Evolutionary conservation across 177 flowering plant species (phyloP).

Genomic region (Tripterygium wilfordii): DNA sequence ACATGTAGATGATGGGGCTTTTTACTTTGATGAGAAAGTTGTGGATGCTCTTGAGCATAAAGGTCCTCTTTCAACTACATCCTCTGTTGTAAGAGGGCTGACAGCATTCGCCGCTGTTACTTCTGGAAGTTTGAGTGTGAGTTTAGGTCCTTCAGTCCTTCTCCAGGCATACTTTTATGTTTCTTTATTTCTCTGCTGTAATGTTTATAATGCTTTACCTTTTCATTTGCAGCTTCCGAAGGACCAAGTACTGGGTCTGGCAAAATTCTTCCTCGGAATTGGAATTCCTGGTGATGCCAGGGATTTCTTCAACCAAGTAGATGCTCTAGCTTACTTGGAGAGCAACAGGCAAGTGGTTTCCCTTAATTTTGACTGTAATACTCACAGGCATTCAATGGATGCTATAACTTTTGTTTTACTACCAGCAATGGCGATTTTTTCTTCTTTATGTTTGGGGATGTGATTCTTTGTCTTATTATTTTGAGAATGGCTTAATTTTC

Average conservation of each 20-base stretch:
- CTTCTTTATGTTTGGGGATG: no score
- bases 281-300: slow-evolving; percentile 79
- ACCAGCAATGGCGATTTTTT: no score
- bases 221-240: slow-evolving; percentile 84
- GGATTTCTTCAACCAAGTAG: slow-evolving; percentile 79
- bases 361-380: no score
- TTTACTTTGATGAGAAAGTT: slow-evolving; percentile 80
- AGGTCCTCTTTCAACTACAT: slow-evolving; percentile 74
- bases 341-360: slow-evolving; percentile 51
- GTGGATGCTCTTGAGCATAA: slow-evolving; percentile 56
- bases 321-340: slow-evolving; percentile 72
- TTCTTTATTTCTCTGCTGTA: no score
- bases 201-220: no score
- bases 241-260: slow-evolving; percentile 79
- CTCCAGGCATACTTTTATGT: background rate
- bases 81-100: slow-evolving; percentile 81
- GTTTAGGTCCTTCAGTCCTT: no score
- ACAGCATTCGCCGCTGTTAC: slow-evolving; percentile 63
- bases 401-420: no score
- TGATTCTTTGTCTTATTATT: no score
- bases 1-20: slow-evolving; percentile 86
- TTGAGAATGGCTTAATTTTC: no score
- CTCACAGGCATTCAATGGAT: no score
- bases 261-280: slow-evolving; percentile 81
- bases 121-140: slow-evolving; percentile 62